phyloP scores from a whole-genome alignment of 495 filamentous ascomycete genomes.

The Trichoderma virens region DNA sequence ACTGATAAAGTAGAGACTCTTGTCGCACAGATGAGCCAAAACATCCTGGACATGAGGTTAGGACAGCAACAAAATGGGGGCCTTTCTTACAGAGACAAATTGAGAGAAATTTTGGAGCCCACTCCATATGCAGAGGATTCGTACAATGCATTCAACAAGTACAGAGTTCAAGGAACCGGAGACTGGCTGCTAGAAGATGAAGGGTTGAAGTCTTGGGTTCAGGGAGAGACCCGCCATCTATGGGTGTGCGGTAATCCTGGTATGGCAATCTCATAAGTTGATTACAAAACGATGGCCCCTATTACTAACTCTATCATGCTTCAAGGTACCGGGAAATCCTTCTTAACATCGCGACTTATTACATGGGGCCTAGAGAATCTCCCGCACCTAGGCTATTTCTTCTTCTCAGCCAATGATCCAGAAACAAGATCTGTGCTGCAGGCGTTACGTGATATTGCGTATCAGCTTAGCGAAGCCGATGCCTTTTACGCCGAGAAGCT shows the following conservation, averaged over 20 bases:
- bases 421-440: constrained; percentile 22
- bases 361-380: constrained; percentile 12
- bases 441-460: constrained; percentile 25
- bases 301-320: constrained; percentile 7
- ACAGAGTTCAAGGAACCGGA: constrained; percentile 24
- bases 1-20: constrained; percentile 10
- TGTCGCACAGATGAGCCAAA: constrained; percentile 13
- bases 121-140: constrained; percentile 17
- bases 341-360: constrained; percentile 24
- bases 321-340: constrained; percentile 29
- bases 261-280: background rate
- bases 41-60: constrained; percentile 10
- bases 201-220: constrained; percentile 22
- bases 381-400: constrained; percentile 26
- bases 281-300: too few species aligned
- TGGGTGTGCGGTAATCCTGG: constrained; percentile 23
- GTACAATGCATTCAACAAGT: constrained; percentile 23
- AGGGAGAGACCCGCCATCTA: constrained; percentile 20
- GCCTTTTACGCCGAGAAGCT: constrained; percentile 23
- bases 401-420: constrained; percentile 28
- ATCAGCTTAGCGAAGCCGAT: constrained; percentile 26
- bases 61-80: constrained; percentile 8
- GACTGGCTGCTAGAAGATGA: constrained; percentile 27
- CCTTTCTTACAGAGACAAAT: constrained; percentile 10
- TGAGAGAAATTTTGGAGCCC: constrained; percentile 16